phyloP scores from a whole-genome alignment of 139 green algal species.

The Yamagishiella unicocca region DNA sequence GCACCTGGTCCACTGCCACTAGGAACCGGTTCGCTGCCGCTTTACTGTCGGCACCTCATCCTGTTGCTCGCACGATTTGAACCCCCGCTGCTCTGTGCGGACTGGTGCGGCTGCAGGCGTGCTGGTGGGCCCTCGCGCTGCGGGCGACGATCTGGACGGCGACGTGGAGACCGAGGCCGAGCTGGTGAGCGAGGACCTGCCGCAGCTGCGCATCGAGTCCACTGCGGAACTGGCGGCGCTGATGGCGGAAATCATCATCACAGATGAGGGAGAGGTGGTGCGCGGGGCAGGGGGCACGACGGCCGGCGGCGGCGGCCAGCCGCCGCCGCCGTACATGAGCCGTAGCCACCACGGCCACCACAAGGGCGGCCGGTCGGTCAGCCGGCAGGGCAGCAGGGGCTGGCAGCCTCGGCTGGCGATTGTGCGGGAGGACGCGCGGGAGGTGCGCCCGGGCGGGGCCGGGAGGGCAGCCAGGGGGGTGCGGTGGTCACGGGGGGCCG shows the following conservation, averaged over 20 bases:
- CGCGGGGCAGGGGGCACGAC: neutral
- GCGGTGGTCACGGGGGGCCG: no score
- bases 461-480: no score
- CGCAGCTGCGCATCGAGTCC: conserved; percentile 25
- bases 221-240: conserved; percentile 38
- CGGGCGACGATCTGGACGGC: neutral
- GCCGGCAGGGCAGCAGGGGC: conserved; percentile 27
- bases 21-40: no score
- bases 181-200: conserved; percentile 13
- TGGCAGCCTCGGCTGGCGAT: conserved; percentile 40
- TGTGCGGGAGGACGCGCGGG: conserved; percentile 40
- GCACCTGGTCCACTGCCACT: no score
- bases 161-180: neutral
- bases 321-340: neutral
- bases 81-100: no score
- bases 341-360: neutral
- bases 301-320: neutral
- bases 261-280: conserved; percentile 37
- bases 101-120: no score
- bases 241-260: conserved; percentile 46
- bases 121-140: neutral
- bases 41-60: no score
- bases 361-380: conserved; percentile 1
- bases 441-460: no score
- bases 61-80: no score